A percentile compares a stretch with the other conserved stretches of the same genome.
Conservation (phyloP, 805 yeast species). For the Wickerhamiella siamensis region DNA sequence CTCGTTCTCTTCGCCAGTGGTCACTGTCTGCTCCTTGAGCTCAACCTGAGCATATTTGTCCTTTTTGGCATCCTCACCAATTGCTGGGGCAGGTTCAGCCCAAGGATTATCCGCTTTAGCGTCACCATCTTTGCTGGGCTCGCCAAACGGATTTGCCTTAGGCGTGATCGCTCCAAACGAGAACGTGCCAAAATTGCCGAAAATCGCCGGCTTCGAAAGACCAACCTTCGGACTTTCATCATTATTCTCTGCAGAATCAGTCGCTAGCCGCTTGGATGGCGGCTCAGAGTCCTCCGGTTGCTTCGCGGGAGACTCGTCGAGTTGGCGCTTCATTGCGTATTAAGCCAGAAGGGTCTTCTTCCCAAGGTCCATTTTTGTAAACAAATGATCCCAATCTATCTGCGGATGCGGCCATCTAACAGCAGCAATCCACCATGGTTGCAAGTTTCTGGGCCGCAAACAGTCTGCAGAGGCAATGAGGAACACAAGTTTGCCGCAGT, state of each 20-base stretch:
- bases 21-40: conserved; percentile 28
- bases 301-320: neutral
- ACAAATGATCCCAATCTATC: conserved; percentile 25
- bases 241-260: neutral
- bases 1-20: conserved; percentile 89
- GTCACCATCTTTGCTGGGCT: neutral
- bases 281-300: neutral
- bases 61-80: conserved; percentile 10
- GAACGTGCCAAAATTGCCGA: conserved; percentile 6
- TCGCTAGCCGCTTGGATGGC: too few species aligned
- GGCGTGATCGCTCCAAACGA: conserved; percentile 6
- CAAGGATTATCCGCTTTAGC: conserved; percentile 35
- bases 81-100: conserved; percentile 29
- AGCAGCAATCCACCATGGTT: conserved; percentile 15
- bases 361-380: too few species aligned
- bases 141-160: conserved; percentile 1
- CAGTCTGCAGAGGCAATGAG: conserved; percentile 5
- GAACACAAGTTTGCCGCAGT: conserved; percentile 5
- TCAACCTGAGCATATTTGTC: conserved; percentile 24
- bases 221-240: neutral
- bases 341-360: too few species aligned
- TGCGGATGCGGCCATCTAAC: conserved; percentile 28
- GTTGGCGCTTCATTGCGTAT: conserved; percentile 2
- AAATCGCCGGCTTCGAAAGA: neutral
- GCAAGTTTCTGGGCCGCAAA: conserved; percentile 7